phyloP scores from a whole-genome alignment of 2,329 filamentous ascomycete species.

The Colletotrichum chlorophyti region DNA sequence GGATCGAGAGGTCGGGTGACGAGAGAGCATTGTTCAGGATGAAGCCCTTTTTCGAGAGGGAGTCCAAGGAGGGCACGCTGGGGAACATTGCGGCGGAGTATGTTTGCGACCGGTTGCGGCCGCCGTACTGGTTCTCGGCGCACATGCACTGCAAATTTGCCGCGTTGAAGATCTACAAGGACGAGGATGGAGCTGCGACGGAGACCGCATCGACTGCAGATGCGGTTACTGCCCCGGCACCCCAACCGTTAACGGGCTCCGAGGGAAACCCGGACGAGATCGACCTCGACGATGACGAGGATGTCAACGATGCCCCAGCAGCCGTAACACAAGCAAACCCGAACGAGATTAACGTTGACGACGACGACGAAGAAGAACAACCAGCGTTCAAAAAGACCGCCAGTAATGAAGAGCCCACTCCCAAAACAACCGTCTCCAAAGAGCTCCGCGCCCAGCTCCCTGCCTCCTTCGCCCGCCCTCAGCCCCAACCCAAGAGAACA shows the following conservation, averaged over 20 bases:
- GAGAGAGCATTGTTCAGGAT: slow-evolving; percentile 69
- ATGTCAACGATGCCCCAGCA: background rate
- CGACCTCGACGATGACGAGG: slow-evolving; percentile 28
- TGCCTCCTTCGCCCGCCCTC: slow-evolving; percentile 68
- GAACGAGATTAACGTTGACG: slow-evolving; percentile 73
- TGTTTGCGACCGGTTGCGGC: slow-evolving; percentile 82
- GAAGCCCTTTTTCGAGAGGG: slow-evolving; percentile 78
- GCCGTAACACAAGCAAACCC: slow-evolving; percentile 52
- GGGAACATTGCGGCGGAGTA: slow-evolving; percentile 82
- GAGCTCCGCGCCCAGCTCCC: slow-evolving; percentile 77
- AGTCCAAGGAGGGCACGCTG: slow-evolving; percentile 77
- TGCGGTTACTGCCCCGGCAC: background rate
- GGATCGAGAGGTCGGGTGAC: slow-evolving; percentile 81
- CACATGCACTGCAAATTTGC: slow-evolving; percentile 91
- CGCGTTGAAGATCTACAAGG: slow-evolving; percentile 66
- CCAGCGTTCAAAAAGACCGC: slow-evolving; percentile 30
- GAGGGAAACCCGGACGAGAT: slow-evolving; percentile 29
- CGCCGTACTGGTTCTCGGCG: slow-evolving; percentile 89
- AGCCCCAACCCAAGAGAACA: slow-evolving; percentile 42
- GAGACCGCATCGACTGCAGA: slow-evolving; percentile 1
- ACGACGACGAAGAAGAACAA: slow-evolving; percentile 49
- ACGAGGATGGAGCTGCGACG: slow-evolving; percentile 37
- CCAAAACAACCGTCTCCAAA: slow-evolving; percentile 56
- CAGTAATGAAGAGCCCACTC: slow-evolving; percentile 4
- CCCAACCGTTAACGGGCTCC: background rate